These are phyloP conservation scores for Phellopilus nigrolimitatus DNA, from an alignment of 1,284 basidiomycete species.

Conservation along the genomic window DNA sequence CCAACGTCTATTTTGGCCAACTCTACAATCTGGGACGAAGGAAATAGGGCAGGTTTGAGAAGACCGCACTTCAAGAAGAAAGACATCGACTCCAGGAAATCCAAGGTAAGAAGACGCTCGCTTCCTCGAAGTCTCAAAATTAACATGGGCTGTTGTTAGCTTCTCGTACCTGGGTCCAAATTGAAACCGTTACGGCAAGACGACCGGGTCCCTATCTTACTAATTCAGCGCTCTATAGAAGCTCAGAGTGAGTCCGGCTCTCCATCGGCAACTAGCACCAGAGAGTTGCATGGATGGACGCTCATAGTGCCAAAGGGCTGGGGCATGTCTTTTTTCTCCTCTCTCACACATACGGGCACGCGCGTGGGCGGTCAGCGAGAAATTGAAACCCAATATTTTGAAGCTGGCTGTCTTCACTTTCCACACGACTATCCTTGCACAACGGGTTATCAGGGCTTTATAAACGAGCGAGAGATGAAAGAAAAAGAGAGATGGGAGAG, in stretches of 20 bases:
- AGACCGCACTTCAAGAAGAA: conserved; percentile 76
- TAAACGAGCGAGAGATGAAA: conserved; percentile 41
- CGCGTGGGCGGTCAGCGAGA: conserved; percentile 80
- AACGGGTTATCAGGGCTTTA: conserved; percentile 46
- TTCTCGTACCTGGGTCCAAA: conserved; percentile 69
- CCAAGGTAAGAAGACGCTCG: conserved; percentile 43
- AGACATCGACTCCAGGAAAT: conserved; percentile 75
- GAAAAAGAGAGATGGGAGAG: conserved; percentile 66
- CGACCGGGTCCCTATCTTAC: conserved; percentile 73
- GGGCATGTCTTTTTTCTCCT: conserved; percentile 82
- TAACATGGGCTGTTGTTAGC: conserved; percentile 35
- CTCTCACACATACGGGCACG: conserved; percentile 75
- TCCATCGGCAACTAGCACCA: conserved; percentile 26
- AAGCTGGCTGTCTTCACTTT: conserved; percentile 69
- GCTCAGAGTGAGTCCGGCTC: conserved; percentile 27
- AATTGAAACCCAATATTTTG: conserved; percentile 70
- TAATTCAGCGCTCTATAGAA: conserved; percentile 77
- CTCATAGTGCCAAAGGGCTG: conserved; percentile 81
- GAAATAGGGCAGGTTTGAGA: conserved; percentile 43
- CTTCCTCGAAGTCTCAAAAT: neutral
- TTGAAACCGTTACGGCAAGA: conserved; percentile 67
- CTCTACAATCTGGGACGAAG: conserved; percentile 69
- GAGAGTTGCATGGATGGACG: conserved; percentile 74
- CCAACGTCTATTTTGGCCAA: conserved; percentile 58
- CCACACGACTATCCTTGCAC: conserved; percentile 77